Evolutionary conservation across 148 eudicot species (phyloP), one percentile per base, ranked within the genome.

Genomic region (Cornus suecica): DNA sequence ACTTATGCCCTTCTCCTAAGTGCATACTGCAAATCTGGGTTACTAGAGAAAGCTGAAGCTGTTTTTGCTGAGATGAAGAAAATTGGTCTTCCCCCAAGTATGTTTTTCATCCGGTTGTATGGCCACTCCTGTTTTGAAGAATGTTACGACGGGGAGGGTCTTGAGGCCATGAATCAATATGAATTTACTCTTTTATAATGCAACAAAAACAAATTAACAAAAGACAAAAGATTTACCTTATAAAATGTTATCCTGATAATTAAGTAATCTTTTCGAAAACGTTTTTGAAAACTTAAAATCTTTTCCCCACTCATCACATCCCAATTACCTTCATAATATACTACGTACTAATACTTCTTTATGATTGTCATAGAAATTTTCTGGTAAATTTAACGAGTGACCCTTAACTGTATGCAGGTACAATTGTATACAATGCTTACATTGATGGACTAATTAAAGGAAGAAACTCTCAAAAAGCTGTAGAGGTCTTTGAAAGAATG

Each of bases 1-100:
- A 94, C 94, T 60, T 94, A 88, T 80, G 94, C 94, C 28, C 91
- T 94, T 77, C 92, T 94, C 70, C 51, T 94, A 41, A 94, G 85
- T 77, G 88, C 91, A 34, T 94, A 87, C 82, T 94, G 93, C 78
- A 82, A 68, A 73, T 86, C 87, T 83, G 87, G 91, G 23, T 78
- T 87, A 74, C 83, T 85, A 73, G 87, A 76, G 51, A 90, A 88
- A 69, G 97, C 90, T 70, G 94, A 94, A 84, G 97, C 94, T 63
- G 81, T 91, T 45, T 90, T 87, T 71, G 65, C 70, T 32, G 98
- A 94, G 83, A 90, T 88, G 93, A 80, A 82, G 14, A 81, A 76
- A 71, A 74, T 78, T 75, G 86, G 94, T 84, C 78, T 85, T 65
- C 79, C 79, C 54, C 89, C 97, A 65, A 91, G 98, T 94, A 94